Base-by-base conservation (phyloP, 2,329 filamentous ascomycete genomes). In the Fusarium anguioides region DNA sequence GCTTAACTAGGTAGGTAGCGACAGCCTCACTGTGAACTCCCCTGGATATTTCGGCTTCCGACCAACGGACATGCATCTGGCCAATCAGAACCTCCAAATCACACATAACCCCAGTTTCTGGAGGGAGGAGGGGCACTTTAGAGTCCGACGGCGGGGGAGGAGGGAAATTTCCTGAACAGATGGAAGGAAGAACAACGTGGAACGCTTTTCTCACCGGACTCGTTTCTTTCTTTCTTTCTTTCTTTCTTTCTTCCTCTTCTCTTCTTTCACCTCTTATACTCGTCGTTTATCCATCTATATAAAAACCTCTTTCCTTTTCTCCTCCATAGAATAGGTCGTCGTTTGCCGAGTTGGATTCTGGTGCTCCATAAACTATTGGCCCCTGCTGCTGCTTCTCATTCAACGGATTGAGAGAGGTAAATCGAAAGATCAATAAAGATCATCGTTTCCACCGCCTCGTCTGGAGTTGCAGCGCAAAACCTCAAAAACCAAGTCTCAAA, bases 351-450 rank as follows among this genome's bases (percentile, higher is more conserved):
- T 29, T 47, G 39, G 44, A 54, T 36, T 18, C 48, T 64, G 59
- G 53, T 56, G 51, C 47, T 26, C 15, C 44, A 53, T 42, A 36
- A 45, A 55, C 48, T 24, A 42, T 33, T 31, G 44, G 42, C 33
- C 42, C 49, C 65, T 73, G 68, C 68, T 72, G 69, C 71, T 73
- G 69, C 71, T 68, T 73, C 71, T 73, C 69, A 48, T 60, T 56
- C 54, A 60, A 54, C 67, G 49, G 70, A 70, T 64, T 60, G 64
- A 47, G 66, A 69, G 49, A 64, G 59, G 64, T 53, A 64, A 45
- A 53, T 53, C 42, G 56, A 64, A 56, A 50, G 53, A 57, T 61
- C 63, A 45, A 61, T 47, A 54, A 45, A 64, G 62, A 67, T 69
- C 66, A 46, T 69, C 66, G 57, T 69, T 60, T 67, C 53, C 50